Evolutionary conservation across 352 stramenopile genomes (phyloP).

Genomic region (Phytophthora citricola): DNA sequence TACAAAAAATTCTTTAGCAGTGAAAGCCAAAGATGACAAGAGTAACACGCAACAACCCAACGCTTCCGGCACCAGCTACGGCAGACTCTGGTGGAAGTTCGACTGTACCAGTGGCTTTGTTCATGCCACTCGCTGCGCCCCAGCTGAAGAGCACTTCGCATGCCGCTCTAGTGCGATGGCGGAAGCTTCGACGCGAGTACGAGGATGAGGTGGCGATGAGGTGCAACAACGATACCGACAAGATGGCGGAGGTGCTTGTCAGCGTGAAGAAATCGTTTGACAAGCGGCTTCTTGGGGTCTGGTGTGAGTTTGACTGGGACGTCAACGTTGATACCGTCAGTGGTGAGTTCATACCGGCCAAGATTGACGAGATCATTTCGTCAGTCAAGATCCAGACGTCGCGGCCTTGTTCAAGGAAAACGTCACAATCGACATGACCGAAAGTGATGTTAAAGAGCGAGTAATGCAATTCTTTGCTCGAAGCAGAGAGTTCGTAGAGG

Average conservation of each 20-base stretch:
- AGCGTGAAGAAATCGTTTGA: slow-evolving; percentile 17
- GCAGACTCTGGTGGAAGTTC: not conserved
- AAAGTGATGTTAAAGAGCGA: slow-evolving; percentile 17
- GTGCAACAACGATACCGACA: slow-evolving; percentile 16
- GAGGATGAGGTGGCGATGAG: slow-evolving; percentile 10
- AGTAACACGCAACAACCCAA: too few relatives aligned
- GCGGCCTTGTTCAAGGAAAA: slow-evolving; percentile 28
- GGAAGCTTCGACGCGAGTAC: slow-evolving; percentile 10
- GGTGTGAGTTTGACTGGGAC: slow-evolving; percentile 18
- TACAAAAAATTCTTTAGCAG: not conserved
- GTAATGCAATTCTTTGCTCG: slow-evolving; percentile 25
- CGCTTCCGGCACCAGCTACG: too few relatives aligned
- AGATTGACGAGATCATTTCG: slow-evolving; percentile 27
- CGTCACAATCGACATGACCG: slow-evolving; percentile 13
- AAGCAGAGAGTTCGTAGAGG: slow-evolving; percentile 19
- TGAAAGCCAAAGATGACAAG: too few relatives aligned
- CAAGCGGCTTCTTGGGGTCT: slow-evolving; percentile 14
- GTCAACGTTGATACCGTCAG: slow-evolving; percentile 9
- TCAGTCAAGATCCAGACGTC: slow-evolving; percentile 28
- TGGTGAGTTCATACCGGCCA: slow-evolving; percentile 17
- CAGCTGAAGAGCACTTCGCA: slow-evolving; percentile 21
- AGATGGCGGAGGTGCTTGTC: slow-evolving; percentile 7
- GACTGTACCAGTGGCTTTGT: slow-evolving; percentile 7
- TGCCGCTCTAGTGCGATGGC: slow-evolving; percentile 7
- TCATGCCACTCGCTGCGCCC: slow-evolving; percentile 17